Percentiles rank a stretch among this genome's conserved stretches.
phyloP scores from a whole-genome alignment of 1,284 basidiomycete genomes.

The Puccinia triticina region DNA sequence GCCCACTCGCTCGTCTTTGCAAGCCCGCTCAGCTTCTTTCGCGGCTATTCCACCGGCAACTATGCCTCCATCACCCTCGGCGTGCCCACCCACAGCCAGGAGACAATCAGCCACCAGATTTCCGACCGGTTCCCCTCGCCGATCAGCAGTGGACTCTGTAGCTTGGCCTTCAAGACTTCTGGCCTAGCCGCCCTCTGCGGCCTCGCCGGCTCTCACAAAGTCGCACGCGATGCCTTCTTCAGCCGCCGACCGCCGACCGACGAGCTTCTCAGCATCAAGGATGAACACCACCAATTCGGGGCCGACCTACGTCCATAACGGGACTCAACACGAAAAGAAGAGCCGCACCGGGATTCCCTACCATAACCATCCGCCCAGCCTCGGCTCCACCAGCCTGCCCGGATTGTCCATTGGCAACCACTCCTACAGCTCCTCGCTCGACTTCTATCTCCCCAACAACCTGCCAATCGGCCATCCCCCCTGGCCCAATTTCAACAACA shows the following conservation, averaged over 20 bases:
- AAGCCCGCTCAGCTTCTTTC: slow-evolving; percentile 34
- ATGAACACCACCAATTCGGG: background rate
- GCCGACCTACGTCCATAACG: background rate
- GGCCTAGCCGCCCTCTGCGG: too few species aligned
- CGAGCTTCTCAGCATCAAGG: too few species aligned
- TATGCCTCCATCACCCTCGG: slow-evolving; percentile 37
- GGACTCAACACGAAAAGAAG: slow-evolving; percentile 11
- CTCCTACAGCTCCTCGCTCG: background rate
- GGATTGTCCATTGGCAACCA: background rate
- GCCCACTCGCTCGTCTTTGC: slow-evolving; percentile 54
- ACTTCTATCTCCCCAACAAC: slow-evolving; percentile 3
- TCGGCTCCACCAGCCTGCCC: background rate
- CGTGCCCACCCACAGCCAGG: slow-evolving; percentile 66
- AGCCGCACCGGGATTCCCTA: background rate
- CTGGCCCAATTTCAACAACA: background rate
- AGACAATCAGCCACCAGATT: slow-evolving; percentile 74
- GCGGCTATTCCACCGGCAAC: slow-evolving; percentile 46
- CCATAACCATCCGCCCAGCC: slow-evolving; percentile 1
- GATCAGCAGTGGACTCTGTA: too few species aligned
- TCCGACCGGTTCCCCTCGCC: slow-evolving; percentile 54
- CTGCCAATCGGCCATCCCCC: background rate
- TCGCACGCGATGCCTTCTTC: too few species aligned
- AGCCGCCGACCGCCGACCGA: too few species aligned
- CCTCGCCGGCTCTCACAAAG: too few species aligned
- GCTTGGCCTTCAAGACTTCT: too few species aligned